Base-by-base conservation (phyloP, 225 moss, liverwort and hornwort genomes). In the Rhytidiadelphus loreus region DNA sequence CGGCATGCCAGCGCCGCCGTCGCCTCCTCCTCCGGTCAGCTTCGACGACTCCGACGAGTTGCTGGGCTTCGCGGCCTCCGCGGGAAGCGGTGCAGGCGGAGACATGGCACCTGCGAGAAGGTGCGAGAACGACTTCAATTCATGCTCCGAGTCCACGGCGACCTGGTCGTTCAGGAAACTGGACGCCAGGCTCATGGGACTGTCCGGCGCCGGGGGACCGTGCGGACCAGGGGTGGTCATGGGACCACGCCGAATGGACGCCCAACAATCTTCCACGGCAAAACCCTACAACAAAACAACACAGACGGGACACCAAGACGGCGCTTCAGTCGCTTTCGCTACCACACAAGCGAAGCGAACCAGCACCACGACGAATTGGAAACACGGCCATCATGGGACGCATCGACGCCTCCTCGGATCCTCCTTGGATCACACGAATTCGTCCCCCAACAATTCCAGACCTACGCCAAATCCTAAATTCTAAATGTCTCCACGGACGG, bases 31-130 rank as follows among this genome's bases (percentile, higher is more conserved):
- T 9, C 11, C 26, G 15, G 16, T 25, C 5, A 61, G 83, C 69
- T 78, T 88, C 56, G 84, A 88, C 5, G 87, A 81, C n/a, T 84
- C 88, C 84, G 68, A 82, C 3, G 82, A 88, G 74, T 74, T 88
- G 63, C 69, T 66, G 46, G 79, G 73, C 86, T 92, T 92, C 69
- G 87, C 69, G 35, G 39, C 37, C 69, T 84, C 68, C 11, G 70
- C 78, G 78, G 70, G 15, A 26, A 12, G 82, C 4, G 93, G 30
- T 22, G 90, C 37, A 2, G 91, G 83, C 21, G 93, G 74, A 3
- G 95, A 93, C 91, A 95, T 94, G 71, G 95, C 95, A 22, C 96
- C 95, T 23, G 96, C 95, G 63, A 97, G 92, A 86, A 98, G 92
- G 85, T 94, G 91, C 52, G 95, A 96, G 89, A 95, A 98, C 30